Percentiles rank a stretch among this genome's conserved stretches.
These are phyloP conservation scores for Cryptococcus hybrid DNA, from an alignment of 1,284 basidiomycete genomes.

Conservation along the genomic window DNA sequence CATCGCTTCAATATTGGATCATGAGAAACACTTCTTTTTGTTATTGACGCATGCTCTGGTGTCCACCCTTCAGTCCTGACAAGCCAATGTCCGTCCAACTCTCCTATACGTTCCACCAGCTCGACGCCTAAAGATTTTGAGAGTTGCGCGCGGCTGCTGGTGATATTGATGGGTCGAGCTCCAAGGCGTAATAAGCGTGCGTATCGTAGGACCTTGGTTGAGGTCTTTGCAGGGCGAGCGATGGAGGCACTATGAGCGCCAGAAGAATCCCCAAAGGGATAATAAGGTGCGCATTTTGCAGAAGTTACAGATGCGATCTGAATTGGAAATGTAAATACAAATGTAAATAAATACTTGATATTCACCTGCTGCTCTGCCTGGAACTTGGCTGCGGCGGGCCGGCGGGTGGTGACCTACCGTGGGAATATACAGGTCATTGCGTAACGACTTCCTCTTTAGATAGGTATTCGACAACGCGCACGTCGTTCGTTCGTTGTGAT, in stretches of 20 bases:
- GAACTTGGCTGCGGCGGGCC: too few species aligned
- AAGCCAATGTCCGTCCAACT: constrained; percentile 80
- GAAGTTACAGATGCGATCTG: too few species aligned
- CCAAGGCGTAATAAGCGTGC: constrained; percentile 66
- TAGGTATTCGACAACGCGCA: not conserved
- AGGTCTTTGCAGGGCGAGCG: constrained; percentile 16
- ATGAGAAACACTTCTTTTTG: constrained; percentile 11
- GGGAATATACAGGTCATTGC: too few species aligned
- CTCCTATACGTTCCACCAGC: constrained; percentile 82
- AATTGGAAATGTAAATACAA: too few species aligned
- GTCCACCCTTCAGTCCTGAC: constrained; percentile 57
- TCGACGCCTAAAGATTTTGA: constrained; percentile 70
- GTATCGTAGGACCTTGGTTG: constrained; percentile 59
- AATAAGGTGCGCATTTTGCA: constrained; percentile 9
- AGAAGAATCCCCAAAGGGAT: constrained; percentile 16
- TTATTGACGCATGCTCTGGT: constrained; percentile 4
- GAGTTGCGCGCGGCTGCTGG: constrained; percentile 52
- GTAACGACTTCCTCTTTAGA: not conserved
- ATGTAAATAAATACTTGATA: too few species aligned
- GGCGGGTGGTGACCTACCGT: too few species aligned
- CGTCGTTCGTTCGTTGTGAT: not conserved
- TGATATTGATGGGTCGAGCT: constrained; percentile 56
- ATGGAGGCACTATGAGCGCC: constrained; percentile 10
- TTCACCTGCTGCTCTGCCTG: too few species aligned
- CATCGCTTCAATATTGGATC: constrained; percentile 33